These are phyloP conservation scores for Cytospora paraplurivora DNA, from an alignment of 2,329 filamentous ascomycete genomes.

Conservation along the genomic window DNA sequence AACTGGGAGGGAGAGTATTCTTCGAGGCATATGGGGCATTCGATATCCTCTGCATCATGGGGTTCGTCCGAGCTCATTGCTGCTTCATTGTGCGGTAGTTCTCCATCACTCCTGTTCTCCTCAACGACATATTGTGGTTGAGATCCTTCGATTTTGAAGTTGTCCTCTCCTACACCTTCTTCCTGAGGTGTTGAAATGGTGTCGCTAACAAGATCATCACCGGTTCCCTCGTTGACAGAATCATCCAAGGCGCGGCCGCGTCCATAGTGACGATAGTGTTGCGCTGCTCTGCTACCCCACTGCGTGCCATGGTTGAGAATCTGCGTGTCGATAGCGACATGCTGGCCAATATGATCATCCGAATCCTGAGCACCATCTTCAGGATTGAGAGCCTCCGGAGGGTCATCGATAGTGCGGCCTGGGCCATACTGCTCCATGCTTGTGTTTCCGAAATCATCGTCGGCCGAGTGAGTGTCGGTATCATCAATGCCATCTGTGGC, in stretches of 20 bases:
- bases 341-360: background rate
- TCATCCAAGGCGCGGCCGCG: constrained; percentile 18
- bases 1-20: constrained; percentile 22
- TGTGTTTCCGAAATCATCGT: background rate
- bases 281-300: background rate
- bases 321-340: background rate
- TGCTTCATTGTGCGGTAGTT: background rate
- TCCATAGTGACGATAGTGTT: background rate
- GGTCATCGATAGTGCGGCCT: constrained; percentile 4
- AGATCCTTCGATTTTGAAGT: background rate
- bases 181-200: background rate
- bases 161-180: background rate
- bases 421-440: background rate
- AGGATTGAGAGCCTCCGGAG: background rate
- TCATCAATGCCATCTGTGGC: background rate
- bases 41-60: constrained; percentile 10
- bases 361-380: background rate
- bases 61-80: background rate
- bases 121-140: background rate
- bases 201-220: too few relatives aligned
- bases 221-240: background rate
- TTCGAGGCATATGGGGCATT: constrained; percentile 26
- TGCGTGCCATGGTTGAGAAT: background rate
- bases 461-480: background rate
- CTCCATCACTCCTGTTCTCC: background rate